Evolutionary conservation across 192 early-diverging fungal genomes (phyloP).

Genomic region (Rhizoclosmatium sp.): DNA sequence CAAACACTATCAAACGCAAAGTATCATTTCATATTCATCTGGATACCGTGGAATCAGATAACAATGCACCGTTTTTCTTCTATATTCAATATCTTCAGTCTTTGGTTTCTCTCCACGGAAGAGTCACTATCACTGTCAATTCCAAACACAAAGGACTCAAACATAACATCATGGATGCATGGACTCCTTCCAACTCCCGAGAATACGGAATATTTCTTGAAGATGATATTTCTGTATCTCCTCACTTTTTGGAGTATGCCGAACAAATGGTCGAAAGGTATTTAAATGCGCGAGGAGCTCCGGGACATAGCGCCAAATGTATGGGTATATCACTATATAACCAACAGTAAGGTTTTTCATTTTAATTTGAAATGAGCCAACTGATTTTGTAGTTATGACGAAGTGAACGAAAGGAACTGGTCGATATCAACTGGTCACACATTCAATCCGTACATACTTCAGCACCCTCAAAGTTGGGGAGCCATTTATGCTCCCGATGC

Average conservation of each 20-base stretch:
- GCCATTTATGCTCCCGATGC: conserved; percentile 33
- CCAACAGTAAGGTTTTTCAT: background rate
- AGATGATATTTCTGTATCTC: conserved; percentile 46
- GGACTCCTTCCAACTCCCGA: conserved; percentile 20
- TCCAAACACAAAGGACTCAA: conserved; percentile 30
- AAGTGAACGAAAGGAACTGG: conserved; percentile 39
- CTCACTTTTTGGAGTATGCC: conserved; percentile 42
- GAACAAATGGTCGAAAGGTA: conserved; percentile 39
- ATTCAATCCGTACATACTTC: conserved; percentile 30
- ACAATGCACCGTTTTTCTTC: conserved; percentile 23
- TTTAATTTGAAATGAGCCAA: background rate
- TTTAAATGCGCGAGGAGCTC: conserved; percentile 22
- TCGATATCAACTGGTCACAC: background rate
- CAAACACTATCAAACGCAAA: conserved; percentile 25
- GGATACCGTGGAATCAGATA: conserved; percentile 29
- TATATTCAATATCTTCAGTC: conserved; percentile 34
- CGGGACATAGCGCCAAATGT: conserved; percentile 18
- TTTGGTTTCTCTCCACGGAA: conserved; percentile 27
- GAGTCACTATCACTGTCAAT: conserved; percentile 17
- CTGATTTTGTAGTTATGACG: conserved; percentile 15
- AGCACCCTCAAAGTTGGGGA: conserved; percentile 45
- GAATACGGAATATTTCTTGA: conserved; percentile 45
- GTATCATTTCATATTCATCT: conserved; percentile 34
- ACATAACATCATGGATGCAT: conserved; percentile 39
- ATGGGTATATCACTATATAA: conserved; percentile 42